Evolutionary conservation across 1,284 basidiomycete species (phyloP).

Genomic region (Papiliotrema flavescens): DNA sequence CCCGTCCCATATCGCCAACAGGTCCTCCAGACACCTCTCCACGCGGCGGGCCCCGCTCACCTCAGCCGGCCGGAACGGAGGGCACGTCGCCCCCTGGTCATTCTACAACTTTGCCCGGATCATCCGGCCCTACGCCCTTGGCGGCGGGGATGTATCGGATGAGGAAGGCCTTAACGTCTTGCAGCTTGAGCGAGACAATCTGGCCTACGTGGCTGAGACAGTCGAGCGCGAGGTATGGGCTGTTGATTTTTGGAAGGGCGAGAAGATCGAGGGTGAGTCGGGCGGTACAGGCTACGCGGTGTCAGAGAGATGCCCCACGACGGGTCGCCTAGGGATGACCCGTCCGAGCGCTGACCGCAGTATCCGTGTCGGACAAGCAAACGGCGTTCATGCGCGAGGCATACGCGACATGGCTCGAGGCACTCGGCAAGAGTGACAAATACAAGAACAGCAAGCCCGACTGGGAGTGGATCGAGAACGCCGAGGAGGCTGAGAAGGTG

Average conservation of each 20-base stretch:
- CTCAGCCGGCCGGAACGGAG: constrained; percentile 42
- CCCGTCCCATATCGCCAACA: not conserved
- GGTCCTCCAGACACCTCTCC: not conserved
- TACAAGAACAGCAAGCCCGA: constrained; percentile 14
- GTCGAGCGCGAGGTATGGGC: constrained; percentile 28
- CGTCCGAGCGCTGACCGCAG: not conserved
- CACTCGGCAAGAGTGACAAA: not conserved
- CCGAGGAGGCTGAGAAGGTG: constrained; percentile 27
- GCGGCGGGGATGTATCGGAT: constrained; percentile 36
- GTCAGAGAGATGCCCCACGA: too few relatives aligned
- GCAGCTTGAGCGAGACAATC: constrained; percentile 60
- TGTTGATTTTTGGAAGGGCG: constrained; percentile 30
- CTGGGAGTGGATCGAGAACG: constrained; percentile 26
- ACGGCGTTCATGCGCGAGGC: not conserved
- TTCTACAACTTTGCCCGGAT: constrained; percentile 19
- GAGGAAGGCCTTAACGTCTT: constrained; percentile 52
- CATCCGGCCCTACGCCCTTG: constrained; percentile 22
- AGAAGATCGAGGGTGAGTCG: constrained; percentile 25
- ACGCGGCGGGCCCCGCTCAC: too few relatives aligned
- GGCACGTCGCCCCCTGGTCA: constrained; percentile 32
- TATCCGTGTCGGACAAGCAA: not conserved
- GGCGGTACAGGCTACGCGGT: too few relatives aligned
- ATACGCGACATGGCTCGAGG: not conserved
- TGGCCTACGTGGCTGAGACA: constrained; percentile 67
- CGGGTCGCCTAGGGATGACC: not conserved